A percentile compares a stretch with the other conserved stretches of the same genome.
phyloP scores from a whole-genome alignment of 805 yeast species.

The Starmera amethionina region DNA sequence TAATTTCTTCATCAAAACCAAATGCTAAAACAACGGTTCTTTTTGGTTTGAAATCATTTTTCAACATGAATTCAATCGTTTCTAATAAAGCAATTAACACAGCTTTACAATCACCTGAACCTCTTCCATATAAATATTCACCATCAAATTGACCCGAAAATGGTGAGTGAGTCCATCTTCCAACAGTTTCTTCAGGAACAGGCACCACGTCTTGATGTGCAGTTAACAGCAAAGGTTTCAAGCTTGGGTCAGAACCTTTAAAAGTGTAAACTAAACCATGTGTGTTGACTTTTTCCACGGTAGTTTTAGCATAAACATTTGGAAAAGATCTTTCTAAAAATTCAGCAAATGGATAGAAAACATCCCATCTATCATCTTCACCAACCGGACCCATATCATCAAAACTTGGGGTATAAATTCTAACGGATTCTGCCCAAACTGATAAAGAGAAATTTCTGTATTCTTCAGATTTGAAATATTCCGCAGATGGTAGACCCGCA shows the following conservation, averaged over 20 bases:
- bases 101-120: conserved; percentile 57
- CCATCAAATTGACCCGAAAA: conserved; percentile 53
- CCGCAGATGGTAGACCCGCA: not conserved
- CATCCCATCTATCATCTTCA: conserved; percentile 36
- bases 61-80: conserved; percentile 36
- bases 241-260: conserved; percentile 32
- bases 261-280: conserved; percentile 50
- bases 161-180: conserved; percentile 52
- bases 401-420: not conserved
- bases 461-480: not conserved
- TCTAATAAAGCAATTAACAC: conserved; percentile 48
- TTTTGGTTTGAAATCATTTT: conserved; percentile 31
- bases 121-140: conserved; percentile 48
- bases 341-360: conserved; percentile 33
- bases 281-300: conserved; percentile 40
- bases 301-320: conserved; percentile 27
- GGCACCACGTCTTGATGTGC: conserved; percentile 76
- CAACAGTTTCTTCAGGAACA: conserved; percentile 39
- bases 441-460: not conserved
- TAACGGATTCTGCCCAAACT: not conserved
- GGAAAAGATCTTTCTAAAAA: conserved; percentile 45
- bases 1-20: conserved; percentile 63
- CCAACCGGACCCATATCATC: conserved; percentile 24
- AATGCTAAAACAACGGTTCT: conserved; percentile 47
- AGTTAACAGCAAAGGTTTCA: conserved; percentile 53